Evolutionary conservation across 805 yeast species (phyloP).

Genomic region (Tetrapisispora arboricola): DNA sequence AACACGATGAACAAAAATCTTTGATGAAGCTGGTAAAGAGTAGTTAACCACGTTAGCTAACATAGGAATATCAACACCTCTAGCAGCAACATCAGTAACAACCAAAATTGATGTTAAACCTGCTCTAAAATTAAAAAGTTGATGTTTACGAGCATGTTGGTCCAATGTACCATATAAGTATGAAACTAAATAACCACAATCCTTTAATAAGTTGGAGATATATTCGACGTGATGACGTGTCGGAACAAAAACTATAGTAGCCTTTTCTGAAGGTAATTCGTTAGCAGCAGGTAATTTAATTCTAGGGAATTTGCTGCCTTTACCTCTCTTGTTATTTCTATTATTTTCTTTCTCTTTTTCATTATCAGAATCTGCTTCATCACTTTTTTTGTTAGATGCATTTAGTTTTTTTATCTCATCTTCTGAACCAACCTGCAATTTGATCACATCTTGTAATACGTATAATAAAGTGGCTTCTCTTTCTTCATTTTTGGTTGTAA

Average conservation of each 20-base stretch:
- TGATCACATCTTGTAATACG: conserved; percentile 73
- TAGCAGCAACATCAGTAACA: conserved; percentile 96
- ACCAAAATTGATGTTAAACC: conserved; percentile 83
- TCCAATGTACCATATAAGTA: conserved; percentile 91
- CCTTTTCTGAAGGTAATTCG: conserved; percentile 70
- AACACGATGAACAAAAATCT: conserved; percentile 91
- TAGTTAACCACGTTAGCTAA: conserved; percentile 90
- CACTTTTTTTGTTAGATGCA: conserved; percentile 37
- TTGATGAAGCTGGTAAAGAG: conserved; percentile 83
- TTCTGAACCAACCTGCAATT: conserved; percentile 68
- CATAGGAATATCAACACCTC: conserved; percentile 97
- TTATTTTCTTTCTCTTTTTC: conserved; percentile 17
- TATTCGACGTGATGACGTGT: conserved; percentile 98
- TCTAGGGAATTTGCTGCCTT: conserved; percentile 35
- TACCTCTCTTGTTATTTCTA: conserved; percentile 24
- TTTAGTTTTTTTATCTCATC: conserved; percentile 53
- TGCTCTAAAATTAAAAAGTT: conserved; percentile 70
- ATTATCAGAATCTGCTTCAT: conserved; percentile 42
- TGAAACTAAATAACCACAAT: conserved; percentile 78
- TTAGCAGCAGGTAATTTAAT: conserved; percentile 67
- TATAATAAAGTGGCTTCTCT: conserved; percentile 78
- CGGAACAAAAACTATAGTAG: conserved; percentile 92
- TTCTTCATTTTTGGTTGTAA: conserved; percentile 72
- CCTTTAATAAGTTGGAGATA: conserved; percentile 55
- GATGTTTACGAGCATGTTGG: conserved; percentile 88